Conservation (phyloP, 148 eudicot species). For the Arbutus unedo region DNA sequence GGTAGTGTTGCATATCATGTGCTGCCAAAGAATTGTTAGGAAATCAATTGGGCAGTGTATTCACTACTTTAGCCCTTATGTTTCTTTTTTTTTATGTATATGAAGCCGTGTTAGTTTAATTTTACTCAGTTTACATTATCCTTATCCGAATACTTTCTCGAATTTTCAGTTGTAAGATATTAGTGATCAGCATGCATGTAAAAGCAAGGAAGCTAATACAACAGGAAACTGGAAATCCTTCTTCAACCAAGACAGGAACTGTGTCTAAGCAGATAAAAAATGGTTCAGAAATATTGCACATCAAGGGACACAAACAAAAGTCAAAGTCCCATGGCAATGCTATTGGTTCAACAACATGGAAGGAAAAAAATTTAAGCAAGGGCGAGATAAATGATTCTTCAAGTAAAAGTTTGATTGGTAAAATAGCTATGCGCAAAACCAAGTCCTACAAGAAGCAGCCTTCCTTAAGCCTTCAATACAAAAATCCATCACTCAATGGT, state of each 20-base stretch:
- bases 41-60: neutral
- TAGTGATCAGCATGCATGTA: conserved; percentile 16
- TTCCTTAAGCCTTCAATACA: conserved; percentile 23
- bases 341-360: neutral
- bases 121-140: neutral
- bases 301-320: conserved; percentile 21
- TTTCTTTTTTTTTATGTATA: neutral
- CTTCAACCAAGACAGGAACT: neutral
- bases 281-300: neutral
- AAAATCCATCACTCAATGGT: conserved; percentile 13
- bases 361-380: conserved; percentile 18
- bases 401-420: conserved; percentile 15
- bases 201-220: conserved; percentile 5
- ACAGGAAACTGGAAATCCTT: conserved; percentile 12
- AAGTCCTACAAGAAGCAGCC: conserved; percentile 31
- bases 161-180: conserved; percentile 3
- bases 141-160: neutral
- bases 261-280: conserved; percentile 3
- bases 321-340: neutral
- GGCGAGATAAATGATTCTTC: conserved; percentile 15
- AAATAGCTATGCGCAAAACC: conserved; percentile 21
- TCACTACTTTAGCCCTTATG: neutral
- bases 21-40: neutral
- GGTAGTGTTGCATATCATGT: neutral
- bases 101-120: conserved; percentile 1